phyloP scores from a whole-genome alignment of 495 filamentous ascomycete genomes.

The Extremus antarcticus region DNA sequence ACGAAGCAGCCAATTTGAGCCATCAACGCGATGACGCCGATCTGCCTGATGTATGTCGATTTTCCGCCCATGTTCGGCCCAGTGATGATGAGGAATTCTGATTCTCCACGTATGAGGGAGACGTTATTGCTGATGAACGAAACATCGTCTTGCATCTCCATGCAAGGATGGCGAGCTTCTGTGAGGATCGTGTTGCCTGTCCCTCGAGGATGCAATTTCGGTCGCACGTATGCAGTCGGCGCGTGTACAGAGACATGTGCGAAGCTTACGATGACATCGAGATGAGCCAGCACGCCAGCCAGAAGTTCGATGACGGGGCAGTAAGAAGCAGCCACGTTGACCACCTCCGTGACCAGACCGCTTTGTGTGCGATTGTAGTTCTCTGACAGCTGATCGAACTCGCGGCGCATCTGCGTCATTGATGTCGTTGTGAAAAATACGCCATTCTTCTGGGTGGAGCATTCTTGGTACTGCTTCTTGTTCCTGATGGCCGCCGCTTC shows the following conservation, averaged over 20 bases:
- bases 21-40: slow-evolving; percentile 95
- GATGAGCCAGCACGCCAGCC: slow-evolving; percentile 78
- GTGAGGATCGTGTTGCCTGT: slow-evolving; percentile 82
- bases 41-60: slow-evolving; percentile 96
- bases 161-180: slow-evolving; percentile 92
- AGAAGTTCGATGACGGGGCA: slow-evolving; percentile 85
- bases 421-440: slow-evolving; percentile 90
- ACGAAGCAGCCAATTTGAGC: slow-evolving; percentile 96
- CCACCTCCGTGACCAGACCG: slow-evolving; percentile 84
- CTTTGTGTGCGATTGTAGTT: slow-evolving; percentile 94
- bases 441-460: slow-evolving; percentile 96
- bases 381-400: slow-evolving; percentile 87
- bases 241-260: slow-evolving; percentile 92
- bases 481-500: slow-evolving; percentile 90
- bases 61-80: slow-evolving; percentile 99
- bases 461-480: slow-evolving; percentile 82
- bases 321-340: slow-evolving; percentile 87
- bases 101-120: slow-evolving; percentile 62
- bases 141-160: slow-evolving; percentile 99
- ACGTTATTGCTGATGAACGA: slow-evolving; percentile 99
- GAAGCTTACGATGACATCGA: slow-evolving; percentile 94
- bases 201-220: slow-evolving; percentile 83
- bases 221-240: slow-evolving; percentile 79
- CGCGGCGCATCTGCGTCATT: slow-evolving; percentile 73
- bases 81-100: slow-evolving; percentile 92